These are phyloP conservation scores for Spergularia azorica DNA, from an alignment of 179 eudicot species.

Conservation along the genomic window DNA sequence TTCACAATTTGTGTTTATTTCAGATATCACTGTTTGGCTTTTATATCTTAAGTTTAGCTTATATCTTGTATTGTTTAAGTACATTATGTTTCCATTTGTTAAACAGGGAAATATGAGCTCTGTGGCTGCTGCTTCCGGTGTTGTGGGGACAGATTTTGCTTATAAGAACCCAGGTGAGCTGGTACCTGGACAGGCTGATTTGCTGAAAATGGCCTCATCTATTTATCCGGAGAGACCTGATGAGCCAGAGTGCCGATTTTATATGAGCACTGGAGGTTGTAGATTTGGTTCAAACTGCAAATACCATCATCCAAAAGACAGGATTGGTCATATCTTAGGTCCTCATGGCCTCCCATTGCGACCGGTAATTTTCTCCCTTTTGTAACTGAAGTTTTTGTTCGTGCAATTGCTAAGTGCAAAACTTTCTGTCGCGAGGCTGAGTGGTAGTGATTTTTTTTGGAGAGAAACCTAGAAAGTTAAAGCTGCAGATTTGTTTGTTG, in stretches of 20 bases:
- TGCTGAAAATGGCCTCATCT: constrained; percentile 25
- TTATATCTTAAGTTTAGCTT: background rate
- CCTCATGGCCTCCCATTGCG: constrained; percentile 80
- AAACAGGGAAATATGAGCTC: constrained; percentile 34
- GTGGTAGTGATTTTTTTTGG: background rate
- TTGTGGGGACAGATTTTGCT: constrained; percentile 27
- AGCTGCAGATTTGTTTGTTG: background rate
- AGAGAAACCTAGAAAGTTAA: background rate
- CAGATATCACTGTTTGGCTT: background rate
- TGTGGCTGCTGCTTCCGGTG: constrained; percentile 13
- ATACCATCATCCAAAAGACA: constrained; percentile 74
- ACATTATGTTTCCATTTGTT: constrained; percentile 5
- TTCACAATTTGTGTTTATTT: background rate
- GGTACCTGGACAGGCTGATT: constrained; percentile 27
- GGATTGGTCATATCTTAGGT: constrained; percentile 42
- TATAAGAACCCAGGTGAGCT: constrained; percentile 39
- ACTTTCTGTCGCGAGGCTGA: background rate
- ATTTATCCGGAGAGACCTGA: constrained; percentile 61
- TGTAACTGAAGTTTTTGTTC: background rate
- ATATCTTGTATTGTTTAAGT: background rate
- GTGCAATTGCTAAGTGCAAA: background rate
- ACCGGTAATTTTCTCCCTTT: constrained; percentile 54
- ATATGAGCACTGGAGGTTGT: constrained; percentile 66
- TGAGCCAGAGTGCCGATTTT: constrained; percentile 72
- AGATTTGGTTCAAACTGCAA: constrained; percentile 75